A percentile compares a stretch with the other conserved stretches of the same genome.
Evolutionary conservation across 169 alveolate genomes (phyloP).

Genomic region (Theileria orientalis): DNA sequence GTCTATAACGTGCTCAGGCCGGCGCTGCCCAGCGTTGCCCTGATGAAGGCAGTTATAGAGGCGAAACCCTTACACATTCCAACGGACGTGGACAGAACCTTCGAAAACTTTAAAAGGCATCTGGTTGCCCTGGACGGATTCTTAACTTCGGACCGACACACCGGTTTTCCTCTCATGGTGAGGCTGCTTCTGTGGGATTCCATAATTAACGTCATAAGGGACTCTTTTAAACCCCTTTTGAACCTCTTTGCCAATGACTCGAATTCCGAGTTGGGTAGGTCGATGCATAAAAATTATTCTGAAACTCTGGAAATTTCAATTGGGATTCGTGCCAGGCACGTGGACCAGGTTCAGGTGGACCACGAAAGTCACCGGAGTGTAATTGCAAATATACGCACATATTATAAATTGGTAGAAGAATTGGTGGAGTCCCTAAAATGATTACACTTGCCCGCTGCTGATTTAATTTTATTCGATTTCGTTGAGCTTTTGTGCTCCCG

Average conservation of each 20-base stretch:
- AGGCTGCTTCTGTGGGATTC: conserved; percentile 39
- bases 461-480: not conserved
- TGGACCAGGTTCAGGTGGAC: not conserved
- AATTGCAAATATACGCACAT: conserved; percentile 26
- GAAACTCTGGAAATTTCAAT: not conserved
- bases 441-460: not conserved
- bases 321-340: conserved; percentile 10
- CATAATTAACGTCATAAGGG: conserved; percentile 10
- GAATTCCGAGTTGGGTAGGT: not conserved
- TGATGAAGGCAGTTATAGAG: not conserved
- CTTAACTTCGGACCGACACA: conserved; percentile 32
- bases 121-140: conserved; percentile 13
- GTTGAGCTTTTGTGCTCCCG: not conserved
- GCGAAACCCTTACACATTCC: not conserved
- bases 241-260: conserved; percentile 4
- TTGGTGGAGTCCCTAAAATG: not conserved
- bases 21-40: conserved; percentile 23
- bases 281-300: not conserved
- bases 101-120: conserved; percentile 12
- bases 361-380: not conserved
- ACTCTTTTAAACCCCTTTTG: conserved; percentile 19
- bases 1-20: conserved; percentile 33
- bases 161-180: conserved; percentile 45
- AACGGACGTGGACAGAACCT: not conserved
- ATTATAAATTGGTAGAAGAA: conserved; percentile 8